Evolutionary conservation across 805 yeast species (phyloP), one percentile per base, ranked within the genome.

Genomic region (Metschnikowia dekortorum): DNA sequence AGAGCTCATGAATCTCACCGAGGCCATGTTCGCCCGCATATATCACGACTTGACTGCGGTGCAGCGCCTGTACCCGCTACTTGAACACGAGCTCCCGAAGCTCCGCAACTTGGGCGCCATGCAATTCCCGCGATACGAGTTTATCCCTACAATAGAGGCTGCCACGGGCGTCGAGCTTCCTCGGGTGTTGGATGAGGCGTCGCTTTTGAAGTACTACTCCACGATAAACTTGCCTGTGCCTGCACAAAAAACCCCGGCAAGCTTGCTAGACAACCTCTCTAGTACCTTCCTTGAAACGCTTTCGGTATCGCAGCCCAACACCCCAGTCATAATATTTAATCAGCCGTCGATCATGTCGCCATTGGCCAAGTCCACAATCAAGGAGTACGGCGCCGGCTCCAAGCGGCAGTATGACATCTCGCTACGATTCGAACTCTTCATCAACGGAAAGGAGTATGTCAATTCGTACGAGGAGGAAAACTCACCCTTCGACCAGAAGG

Each of bases 391-490:
- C 6, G 74, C 41, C 4, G 32, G 16, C 11, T 6, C 11, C 14
- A 8, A 11, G 10, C 57, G 61, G 13, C 53, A 49, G 1, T 74
- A 69, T 49, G 73, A 70, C 8, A 62, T 78, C 3, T 84, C 96
- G 0, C 75, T 81, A 43, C 68, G 99, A 44, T 94, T 92, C 63
- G 99, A 94, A 68, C 66, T 94, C 43, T 90, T 88, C 61, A 83
- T 94, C 49, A 69, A 77, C 39, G 91, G 94, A 0, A 78, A 78
- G 54, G 99, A 94, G 66, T 84, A 83, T 54, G 87, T 85, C 28
- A 94, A 94, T 64, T 96, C 98, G 0, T 94, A 94, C 64, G 99
- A 94, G 59, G 99, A 94, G 67, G 98, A 94, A 62, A 94, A 94
- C 66, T 82, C 85, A 38, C 99, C 99, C 0, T 76, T 76, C 51